Evolutionary conservation across 139 green algal species (phyloP), one percentile per base, ranked within the genome.

Genomic region (Tetradesmus lagerheimii): DNA sequence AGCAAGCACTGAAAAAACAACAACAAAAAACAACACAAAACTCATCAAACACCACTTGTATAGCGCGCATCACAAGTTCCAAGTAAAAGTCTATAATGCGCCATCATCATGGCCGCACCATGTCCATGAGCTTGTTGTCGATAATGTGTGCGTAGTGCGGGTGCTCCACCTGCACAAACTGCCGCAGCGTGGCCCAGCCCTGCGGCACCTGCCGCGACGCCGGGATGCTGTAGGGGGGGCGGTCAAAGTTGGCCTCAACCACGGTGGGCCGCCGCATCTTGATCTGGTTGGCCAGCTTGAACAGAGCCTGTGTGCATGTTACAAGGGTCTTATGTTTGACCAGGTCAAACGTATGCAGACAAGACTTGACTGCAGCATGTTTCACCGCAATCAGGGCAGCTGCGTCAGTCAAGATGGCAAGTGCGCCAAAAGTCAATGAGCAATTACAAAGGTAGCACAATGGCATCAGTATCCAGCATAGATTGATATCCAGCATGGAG

Each of bases 81-180:
- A n/a, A n/a, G n/a, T n/a, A n/a, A n/a, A n/a, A n/a, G n/a, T n/a
- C n/a, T n/a, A n/a, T n/a, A n/a, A n/a, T n/a, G n/a, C n/a, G n/a
- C n/a, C n/a, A n/a, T n/a, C n/a, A n/a, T n/a, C n/a, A n/a, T n/a
- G n/a, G n/a, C n/a, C n/a, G 18, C 37, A 90, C 86, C 91, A 78
- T 80, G 41, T 93, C 91, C 16, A 93, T 80, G 0, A 93, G 80
- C 84, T 89, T 89, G 85, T 93, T 93, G 45, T 91, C 64, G 35
- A 93, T 80, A 31, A 85, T 86, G 38, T 39, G 31, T 12, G 27
- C n/a, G n/a, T 35, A 50, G 1, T 64, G 18, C 2, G 80, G 37
- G 53, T 93, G 84, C 16, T 91, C 50, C 1, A 92, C 57, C 1
- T 35, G 20, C 45, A 93, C 75, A 80, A 91, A 77, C 41, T 93